These are phyloP conservation scores for Auricularia sp. DNA, from an alignment of 768 basidiomycete species.

Conservation along the genomic window DNA sequence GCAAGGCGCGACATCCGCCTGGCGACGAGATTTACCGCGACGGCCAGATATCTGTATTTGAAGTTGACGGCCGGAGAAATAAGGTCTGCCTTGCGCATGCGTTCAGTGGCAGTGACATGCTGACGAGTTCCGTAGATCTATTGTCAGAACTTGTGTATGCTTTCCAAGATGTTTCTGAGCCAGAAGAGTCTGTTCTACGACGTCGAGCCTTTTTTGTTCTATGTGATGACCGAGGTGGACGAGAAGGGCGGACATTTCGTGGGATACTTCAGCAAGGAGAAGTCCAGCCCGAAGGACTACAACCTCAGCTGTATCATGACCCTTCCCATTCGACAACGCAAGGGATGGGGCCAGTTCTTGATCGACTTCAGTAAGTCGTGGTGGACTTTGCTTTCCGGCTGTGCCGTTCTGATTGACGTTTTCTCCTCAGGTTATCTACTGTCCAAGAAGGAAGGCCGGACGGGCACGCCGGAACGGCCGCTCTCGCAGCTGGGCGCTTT, in stretches of 20 bases:
- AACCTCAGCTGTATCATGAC: slow-evolving; percentile 99
- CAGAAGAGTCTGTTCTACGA: slow-evolving; percentile 99
- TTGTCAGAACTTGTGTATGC: slow-evolving; percentile 93
- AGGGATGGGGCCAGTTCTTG: slow-evolving; percentile 93
- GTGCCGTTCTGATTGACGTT: background rate
- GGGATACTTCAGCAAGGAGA: slow-evolving; percentile 99
- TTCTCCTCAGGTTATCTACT: slow-evolving; percentile 70
- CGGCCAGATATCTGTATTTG: slow-evolving; percentile 79
- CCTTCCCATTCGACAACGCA: slow-evolving; percentile 83
- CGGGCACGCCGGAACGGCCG: slow-evolving; percentile 93
- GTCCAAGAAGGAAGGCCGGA: slow-evolving; percentile 85
- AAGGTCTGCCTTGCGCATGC: slow-evolving; percentile 41
- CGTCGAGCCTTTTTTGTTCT: slow-evolving; percentile 98
- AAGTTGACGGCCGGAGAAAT: slow-evolving; percentile 96
- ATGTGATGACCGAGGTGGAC: slow-evolving; percentile 90
- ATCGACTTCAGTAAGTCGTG: slow-evolving; percentile 89
- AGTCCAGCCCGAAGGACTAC: slow-evolving; percentile 88
- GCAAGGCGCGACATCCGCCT: slow-evolving; percentile 88
- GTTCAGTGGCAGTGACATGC: background rate
- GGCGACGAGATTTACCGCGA: slow-evolving; percentile 98
- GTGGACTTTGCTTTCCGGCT: background rate
- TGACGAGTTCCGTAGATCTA: slow-evolving; percentile 58
- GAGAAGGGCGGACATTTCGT: slow-evolving; percentile 88
- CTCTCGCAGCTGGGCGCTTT: slow-evolving; percentile 85
- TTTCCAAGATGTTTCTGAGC: slow-evolving; percentile 98